Conservation (phyloP, 2,329 filamentous ascomycete genomes). For the Lasiodiplodia citricola region DNA sequence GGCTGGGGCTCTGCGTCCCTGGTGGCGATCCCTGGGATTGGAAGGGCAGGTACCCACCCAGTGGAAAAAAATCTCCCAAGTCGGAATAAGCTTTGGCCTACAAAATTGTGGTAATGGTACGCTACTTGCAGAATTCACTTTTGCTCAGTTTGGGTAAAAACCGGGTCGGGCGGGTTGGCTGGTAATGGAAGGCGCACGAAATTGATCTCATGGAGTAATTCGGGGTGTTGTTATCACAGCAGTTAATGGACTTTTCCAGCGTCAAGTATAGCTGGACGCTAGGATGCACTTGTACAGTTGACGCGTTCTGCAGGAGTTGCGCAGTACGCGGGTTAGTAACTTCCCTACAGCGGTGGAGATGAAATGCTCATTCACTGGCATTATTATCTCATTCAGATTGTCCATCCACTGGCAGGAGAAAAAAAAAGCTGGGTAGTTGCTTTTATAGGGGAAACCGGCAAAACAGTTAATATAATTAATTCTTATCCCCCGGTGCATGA, state of each 20-base stretch:
- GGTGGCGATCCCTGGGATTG: constrained; percentile 74
- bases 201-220: not conserved
- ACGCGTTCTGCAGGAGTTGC: too few relatives aligned
- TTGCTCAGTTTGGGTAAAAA: not conserved
- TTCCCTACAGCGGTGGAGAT: not conserved
- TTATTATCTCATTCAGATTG: too few relatives aligned
- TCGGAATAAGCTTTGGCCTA: constrained; percentile 13
- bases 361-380: too few relatives aligned
- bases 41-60: constrained; percentile 54
- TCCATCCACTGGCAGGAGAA: too few relatives aligned
- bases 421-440: too few relatives aligned
- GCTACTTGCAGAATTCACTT: not conserved
- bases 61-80: constrained; percentile 29
- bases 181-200: not conserved
- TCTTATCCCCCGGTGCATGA: too few relatives aligned
- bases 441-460: too few relatives aligned
- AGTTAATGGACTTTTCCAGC: not conserved
- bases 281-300: not conserved
- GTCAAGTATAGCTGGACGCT: not conserved
- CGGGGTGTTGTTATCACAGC: not conserved
- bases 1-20: constrained; percentile 86
- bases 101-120: not conserved
- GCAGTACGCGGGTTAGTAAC: too few relatives aligned
- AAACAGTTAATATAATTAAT: too few relatives aligned
- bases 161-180: not conserved